These are phyloP conservation scores for Mycena venus DNA, from an alignment of 768 basidiomycete genomes.

Conservation along the genomic window DNA sequence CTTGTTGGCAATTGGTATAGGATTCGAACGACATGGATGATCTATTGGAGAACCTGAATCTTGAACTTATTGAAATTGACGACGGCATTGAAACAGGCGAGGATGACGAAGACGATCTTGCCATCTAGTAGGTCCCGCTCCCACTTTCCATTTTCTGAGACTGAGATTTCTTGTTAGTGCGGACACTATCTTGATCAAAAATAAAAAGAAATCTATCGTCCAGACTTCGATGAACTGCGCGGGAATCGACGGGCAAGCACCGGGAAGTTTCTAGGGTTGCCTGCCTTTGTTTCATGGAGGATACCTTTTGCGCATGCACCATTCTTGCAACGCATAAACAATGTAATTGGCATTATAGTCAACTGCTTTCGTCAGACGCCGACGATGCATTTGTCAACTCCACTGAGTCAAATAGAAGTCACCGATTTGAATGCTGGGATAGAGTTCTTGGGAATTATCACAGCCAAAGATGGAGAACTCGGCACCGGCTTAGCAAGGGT, in stretches of 20 bases:
- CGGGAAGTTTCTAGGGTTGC: background rate
- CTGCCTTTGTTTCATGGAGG: background rate
- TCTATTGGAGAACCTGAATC: background rate
- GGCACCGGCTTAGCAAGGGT: no score
- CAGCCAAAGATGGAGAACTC: no score
- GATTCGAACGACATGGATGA: background rate
- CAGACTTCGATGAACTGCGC: background rate
- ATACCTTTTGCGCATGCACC: background rate
- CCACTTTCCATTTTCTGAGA: background rate
- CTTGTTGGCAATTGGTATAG: background rate
- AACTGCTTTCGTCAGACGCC: background rate
- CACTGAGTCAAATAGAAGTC: background rate
- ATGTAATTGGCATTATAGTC: background rate
- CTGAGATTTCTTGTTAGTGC: background rate
- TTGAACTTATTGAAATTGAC: background rate
- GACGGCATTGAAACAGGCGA: background rate
- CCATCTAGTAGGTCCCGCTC: background rate
- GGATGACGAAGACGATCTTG: background rate
- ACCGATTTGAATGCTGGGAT: no score
- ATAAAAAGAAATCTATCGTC: no score
- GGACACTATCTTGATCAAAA: background rate
- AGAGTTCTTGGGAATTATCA: no score
- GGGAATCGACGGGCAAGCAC: background rate
- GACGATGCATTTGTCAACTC: background rate
- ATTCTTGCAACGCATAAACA: background rate